A percentile compares a stretch with the other conserved stretches of the same genome.
These are phyloP conservation scores for Myriangium duriaei DNA, from an alignment of 2,329 filamentous ascomycete species.

Conservation along the genomic window DNA sequence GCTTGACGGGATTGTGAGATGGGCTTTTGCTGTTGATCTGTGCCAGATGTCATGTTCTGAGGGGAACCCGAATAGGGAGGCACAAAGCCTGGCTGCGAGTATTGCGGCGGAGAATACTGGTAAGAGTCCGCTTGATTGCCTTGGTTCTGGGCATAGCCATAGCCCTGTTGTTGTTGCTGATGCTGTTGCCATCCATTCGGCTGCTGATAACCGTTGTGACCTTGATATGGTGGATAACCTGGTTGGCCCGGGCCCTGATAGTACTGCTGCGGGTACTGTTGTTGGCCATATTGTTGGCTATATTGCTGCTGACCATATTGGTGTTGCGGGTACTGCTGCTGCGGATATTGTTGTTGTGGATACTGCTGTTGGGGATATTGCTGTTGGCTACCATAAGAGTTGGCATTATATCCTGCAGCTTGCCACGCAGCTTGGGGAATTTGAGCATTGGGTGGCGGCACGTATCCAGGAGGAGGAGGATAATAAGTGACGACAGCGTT, in stretches of 20 bases:
- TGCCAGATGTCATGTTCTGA: not conserved
- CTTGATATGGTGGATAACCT: not conserved
- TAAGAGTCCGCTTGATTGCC: not conserved
- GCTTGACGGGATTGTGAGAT: not conserved
- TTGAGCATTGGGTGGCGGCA: conserved; percentile 15
- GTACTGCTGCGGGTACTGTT: conserved; percentile 9
- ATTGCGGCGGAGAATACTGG: conserved; percentile 8
- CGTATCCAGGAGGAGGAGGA: conserved; percentile 37
- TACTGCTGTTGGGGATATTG: conserved; percentile 6
- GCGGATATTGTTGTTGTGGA: conserved; percentile 16
- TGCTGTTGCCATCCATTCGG: conserved; percentile 4
- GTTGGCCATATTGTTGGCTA: not conserved
- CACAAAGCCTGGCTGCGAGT: conserved; percentile 15
- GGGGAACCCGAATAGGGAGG: conserved; percentile 5
- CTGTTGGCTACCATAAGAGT: conserved; percentile 2
- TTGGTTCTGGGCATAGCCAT: conserved; percentile 5
- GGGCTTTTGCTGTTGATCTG: not conserved
- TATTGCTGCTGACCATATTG: conserved; percentile 15
- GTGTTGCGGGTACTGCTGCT: conserved; percentile 16
- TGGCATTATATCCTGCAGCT: conserved; percentile 3
- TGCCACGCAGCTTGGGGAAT: conserved; percentile 6
- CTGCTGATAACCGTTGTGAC: not conserved
- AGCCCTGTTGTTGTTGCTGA: not conserved
- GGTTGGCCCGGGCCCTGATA: not conserved
- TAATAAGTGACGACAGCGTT: conserved; percentile 39